Base-by-base conservation (phyloP, 2,329 filamentous ascomycete genomes). In the Rutstroemia sp. region DNA sequence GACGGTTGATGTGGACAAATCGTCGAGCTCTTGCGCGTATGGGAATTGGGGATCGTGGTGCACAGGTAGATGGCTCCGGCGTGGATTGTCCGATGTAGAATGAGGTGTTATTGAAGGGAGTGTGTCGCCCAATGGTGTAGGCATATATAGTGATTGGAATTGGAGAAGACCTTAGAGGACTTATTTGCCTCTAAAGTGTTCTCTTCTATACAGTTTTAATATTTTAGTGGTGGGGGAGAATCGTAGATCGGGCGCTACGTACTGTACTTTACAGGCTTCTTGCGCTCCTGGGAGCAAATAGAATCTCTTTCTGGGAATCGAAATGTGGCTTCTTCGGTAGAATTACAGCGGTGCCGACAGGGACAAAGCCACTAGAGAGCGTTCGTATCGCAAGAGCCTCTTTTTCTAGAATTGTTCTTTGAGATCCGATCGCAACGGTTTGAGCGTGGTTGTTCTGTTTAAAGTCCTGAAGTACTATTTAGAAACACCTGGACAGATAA, bases 81-180 rank as follows among this genome's bases (percentile, higher is more conserved):
- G 47, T 23, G 56, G 56, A 47, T 56, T 44, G 44, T 57, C 45
- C 57, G 60, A 61, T 51, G 57, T 48, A 55, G 65, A 64, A 54
- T 61, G 62, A 38, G 60, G 42, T 44, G 61, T 56, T 39, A 64
- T 57, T 57, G 65, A 65, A 67, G 68, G 66, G 61, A 72, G 62
- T 59, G 68, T 67, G 58, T 72, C 65, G 65, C 64, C 67, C 60
- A 69, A 61, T 60, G 69, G 68, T 61, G 69, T 67, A 70, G 71
- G 70, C 72, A 75, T 74, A 76, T 73, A 63, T 69, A 65, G 57
- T 67, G 57, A 58, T 34, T 48, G 37, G 34, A 49, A 21, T 27
- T 27, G 49, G 53, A 42, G 37, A 54, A 56, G 57, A 52, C 60
- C 61, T 57, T 54, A 66, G 64, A 68, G 61, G 66, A 61, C 62